Percentiles rank a stretch among this genome's conserved stretches.
Evolutionary conservation across 2,329 filamentous ascomycete species (phyloP).

Genomic region (Colletotrichum horii): DNA sequence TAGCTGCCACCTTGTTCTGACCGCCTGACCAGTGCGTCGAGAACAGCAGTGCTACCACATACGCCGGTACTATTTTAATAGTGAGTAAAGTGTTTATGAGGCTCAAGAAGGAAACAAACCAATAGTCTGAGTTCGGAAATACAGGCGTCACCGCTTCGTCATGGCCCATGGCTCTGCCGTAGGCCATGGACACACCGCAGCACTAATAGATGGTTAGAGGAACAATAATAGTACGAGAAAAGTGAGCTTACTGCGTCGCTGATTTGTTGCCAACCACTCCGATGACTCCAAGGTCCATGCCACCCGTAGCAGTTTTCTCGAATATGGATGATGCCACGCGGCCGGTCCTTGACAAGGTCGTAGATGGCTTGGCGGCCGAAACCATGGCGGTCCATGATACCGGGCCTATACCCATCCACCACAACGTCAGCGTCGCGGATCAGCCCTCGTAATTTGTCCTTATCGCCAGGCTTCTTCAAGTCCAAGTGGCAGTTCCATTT

Average conservation of each 20-base stretch:
- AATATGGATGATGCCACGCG: constrained; percentile 45
- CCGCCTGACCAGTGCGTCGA: constrained; percentile 45
- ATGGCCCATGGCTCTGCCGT: constrained; percentile 45
- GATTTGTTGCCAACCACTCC: constrained; percentile 60
- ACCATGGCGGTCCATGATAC: constrained; percentile 49
- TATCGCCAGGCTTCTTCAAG: constrained; percentile 30
- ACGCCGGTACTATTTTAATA: constrained; percentile 40
- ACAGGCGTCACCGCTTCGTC: constrained; percentile 31
- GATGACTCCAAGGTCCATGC: constrained; percentile 49
- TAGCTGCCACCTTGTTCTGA: constrained; percentile 32
- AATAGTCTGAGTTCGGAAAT: constrained; percentile 35
- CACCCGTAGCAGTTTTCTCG: constrained; percentile 60
- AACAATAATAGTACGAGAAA: not conserved
- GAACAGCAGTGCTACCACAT: constrained; percentile 41
- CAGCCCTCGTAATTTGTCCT: constrained; percentile 30
- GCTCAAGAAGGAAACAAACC: constrained; percentile 16
- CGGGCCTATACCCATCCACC: constrained; percentile 53
- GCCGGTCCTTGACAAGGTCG: constrained; percentile 32
- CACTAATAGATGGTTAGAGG: constrained; percentile 19
- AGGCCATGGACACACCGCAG: constrained; percentile 49
- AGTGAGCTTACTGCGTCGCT: constrained; percentile 43
- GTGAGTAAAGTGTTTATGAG: not conserved
- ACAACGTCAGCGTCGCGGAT: constrained; percentile 54
- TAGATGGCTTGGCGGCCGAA: constrained; percentile 45
- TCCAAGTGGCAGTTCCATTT: constrained; percentile 53